Conservation (phyloP, 306 rosid species). For the Hippophae rhamnoides region DNA sequence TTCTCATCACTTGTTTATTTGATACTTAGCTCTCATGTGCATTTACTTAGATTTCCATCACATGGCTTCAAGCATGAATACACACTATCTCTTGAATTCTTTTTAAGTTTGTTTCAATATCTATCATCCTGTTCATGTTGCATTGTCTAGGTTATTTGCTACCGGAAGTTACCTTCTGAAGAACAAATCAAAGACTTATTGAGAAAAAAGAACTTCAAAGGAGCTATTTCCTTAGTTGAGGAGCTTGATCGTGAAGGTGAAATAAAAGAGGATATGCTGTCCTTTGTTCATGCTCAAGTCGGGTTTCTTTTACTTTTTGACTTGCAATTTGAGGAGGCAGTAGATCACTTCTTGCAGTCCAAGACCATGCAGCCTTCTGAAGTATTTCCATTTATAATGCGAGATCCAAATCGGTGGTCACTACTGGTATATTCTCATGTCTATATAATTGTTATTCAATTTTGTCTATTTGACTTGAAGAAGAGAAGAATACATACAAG, state of each 20-base stretch:
- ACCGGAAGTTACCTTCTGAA: constrained; percentile 64
- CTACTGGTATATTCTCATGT: constrained; percentile 54
- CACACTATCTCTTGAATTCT: background rate
- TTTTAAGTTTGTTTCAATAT: constrained; percentile 2
- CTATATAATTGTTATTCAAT: constrained; percentile 14
- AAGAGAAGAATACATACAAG: background rate
- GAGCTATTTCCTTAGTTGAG: constrained; percentile 78
- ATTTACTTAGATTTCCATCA: too few relatives aligned
- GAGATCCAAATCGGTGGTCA: constrained; percentile 98
- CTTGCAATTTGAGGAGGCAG: constrained; percentile 93
- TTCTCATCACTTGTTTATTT: background rate
- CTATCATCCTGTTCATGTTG: constrained; percentile 9
- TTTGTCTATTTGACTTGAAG: constrained; percentile 2
- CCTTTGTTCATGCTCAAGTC: constrained; percentile 94
- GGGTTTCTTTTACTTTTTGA: constrained; percentile 96
- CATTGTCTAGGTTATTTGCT: constrained; percentile 66
- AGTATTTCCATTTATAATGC: constrained; percentile 88
- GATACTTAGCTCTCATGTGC: too few relatives aligned
- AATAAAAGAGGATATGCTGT: constrained; percentile 75
- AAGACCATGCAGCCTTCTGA: constrained; percentile 95
- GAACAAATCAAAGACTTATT: constrained; percentile 87
- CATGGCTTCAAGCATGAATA: too few relatives aligned
- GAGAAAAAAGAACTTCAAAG: constrained; percentile 80
- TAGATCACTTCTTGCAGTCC: constrained; percentile 80
- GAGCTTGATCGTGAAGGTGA: constrained; percentile 87